phyloP scores from a whole-genome alignment of 2,329 filamentous ascomycete genomes.

The Phyllosticta citribraziliensis region DNA sequence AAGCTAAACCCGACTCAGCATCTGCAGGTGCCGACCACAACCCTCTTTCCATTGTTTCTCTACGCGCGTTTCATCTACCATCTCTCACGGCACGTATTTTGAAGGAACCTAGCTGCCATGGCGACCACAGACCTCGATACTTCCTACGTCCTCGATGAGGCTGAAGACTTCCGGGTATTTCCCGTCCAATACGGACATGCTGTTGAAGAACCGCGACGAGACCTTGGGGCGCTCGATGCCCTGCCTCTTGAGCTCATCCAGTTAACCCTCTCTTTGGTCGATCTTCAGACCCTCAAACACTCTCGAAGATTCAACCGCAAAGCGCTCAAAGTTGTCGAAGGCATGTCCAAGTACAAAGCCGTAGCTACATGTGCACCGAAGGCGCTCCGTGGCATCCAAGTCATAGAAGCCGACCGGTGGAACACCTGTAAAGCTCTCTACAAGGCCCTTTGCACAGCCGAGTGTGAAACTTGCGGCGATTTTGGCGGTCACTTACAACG shows the following conservation, averaged over 20 bases:
- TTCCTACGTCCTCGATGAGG: background rate
- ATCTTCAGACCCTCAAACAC: slow-evolving; percentile 23
- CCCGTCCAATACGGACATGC: slow-evolving; percentile 2
- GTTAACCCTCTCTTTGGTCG: slow-evolving; percentile 14
- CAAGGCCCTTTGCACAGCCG: slow-evolving; percentile 20
- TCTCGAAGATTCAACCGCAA: slow-evolving; percentile 29
- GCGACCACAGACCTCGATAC: too few species aligned
- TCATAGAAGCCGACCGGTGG: slow-evolving; percentile 20
- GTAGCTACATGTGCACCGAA: slow-evolving; percentile 23
- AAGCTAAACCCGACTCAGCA: background rate
- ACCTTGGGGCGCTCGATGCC: slow-evolving; percentile 9
- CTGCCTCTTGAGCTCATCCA: slow-evolving; percentile 13
- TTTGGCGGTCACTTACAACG: slow-evolving; percentile 20
- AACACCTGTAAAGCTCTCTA: slow-evolving; percentile 26
- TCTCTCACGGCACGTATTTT: too few species aligned
- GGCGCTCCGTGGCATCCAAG: slow-evolving; percentile 25
- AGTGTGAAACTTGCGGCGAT: slow-evolving; percentile 27
- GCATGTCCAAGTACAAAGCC: slow-evolving; percentile 25
- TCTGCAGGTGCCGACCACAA: background rate
- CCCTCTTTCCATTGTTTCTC: too few species aligned
- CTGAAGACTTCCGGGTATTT: background rate
- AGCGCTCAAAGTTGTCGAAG: slow-evolving; percentile 28
- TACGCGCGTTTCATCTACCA: too few species aligned
- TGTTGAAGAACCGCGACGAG: background rate
- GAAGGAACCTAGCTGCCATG: too few species aligned